These are phyloP conservation scores for Pseudovirgaria hyperparasitica DNA, from an alignment of 2,329 filamentous ascomycete species.

Conservation along the genomic window DNA sequence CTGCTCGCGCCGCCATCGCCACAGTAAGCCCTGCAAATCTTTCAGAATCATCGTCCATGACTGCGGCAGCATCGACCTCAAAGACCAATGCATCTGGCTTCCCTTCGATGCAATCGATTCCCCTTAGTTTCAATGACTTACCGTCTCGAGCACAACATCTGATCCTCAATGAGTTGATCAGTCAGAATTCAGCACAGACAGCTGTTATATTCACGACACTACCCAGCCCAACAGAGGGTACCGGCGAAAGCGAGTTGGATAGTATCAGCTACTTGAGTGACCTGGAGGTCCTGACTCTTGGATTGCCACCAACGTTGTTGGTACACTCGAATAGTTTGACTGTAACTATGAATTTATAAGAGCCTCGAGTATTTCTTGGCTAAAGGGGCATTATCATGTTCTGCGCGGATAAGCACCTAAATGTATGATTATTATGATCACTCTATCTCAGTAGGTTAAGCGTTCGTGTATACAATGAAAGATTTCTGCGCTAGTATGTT, in stretches of 20 bases:
- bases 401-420: no score
- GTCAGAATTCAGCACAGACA: conserved; percentile 34
- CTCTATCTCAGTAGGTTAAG: no score
- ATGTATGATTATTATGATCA: no score
- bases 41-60: conserved; percentile 1
- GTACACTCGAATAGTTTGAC: conserved; percentile 86
- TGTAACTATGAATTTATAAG: conserved; percentile 60
- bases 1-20: neutral
- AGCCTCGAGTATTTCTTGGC: no score
- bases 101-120: conserved; percentile 47
- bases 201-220: conserved; percentile 75
- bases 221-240: conserved; percentile 68
- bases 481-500: no score
- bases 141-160: conserved; percentile 75
- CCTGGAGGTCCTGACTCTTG: conserved; percentile 65
- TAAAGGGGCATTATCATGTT: no score
- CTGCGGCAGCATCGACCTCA: conserved; percentile 1
- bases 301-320: conserved; percentile 61
- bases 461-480: no score
- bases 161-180: conserved; percentile 76
- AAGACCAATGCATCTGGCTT: conserved; percentile 27
- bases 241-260: conserved; percentile 54
- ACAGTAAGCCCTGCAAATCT: neutral
- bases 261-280: conserved; percentile 65
- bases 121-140: conserved; percentile 75